Evolutionary conservation across 352 stramenopile genomes (phyloP).

Genomic region (Globisporangium megalacanthum): DNA sequence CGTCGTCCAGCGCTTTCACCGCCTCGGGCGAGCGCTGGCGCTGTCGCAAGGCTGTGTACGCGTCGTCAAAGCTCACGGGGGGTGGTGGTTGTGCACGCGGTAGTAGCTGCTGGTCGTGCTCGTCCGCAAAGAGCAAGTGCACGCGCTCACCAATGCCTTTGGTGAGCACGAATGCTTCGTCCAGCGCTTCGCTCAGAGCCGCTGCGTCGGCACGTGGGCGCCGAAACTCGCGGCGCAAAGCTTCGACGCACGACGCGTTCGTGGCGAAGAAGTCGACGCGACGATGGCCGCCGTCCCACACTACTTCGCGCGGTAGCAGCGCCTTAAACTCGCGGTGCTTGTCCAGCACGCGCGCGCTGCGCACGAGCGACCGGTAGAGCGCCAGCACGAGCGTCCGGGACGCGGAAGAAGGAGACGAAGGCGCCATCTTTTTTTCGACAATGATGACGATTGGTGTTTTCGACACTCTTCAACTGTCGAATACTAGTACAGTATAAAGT

Average conservation of each 20-base stretch:
- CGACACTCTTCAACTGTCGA: too few species aligned
- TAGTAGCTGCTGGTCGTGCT: slow-evolving; percentile 36
- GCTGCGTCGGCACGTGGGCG: slow-evolving; percentile 3
- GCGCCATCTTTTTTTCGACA: background rate
- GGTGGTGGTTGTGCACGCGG: slow-evolving; percentile 22
- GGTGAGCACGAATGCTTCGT: slow-evolving; percentile 62
- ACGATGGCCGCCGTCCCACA: slow-evolving; percentile 39
- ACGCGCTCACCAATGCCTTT: slow-evolving; percentile 61
- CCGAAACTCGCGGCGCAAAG: slow-evolving; percentile 51
- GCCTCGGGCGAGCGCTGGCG: slow-evolving; percentile 16
- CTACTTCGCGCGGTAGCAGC: slow-evolving; percentile 52
- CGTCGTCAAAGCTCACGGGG: slow-evolving; percentile 37
- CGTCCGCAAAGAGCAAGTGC: slow-evolving; percentile 50
- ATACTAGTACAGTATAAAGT: too few species aligned
- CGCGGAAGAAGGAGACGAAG: slow-evolving; percentile 14
- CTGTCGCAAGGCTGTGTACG: slow-evolving; percentile 41
- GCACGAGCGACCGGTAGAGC: slow-evolving; percentile 68
- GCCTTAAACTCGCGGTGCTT: slow-evolving; percentile 57
- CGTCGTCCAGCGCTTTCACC: slow-evolving; percentile 27
- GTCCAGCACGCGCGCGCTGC: slow-evolving; percentile 63
- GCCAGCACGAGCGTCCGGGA: slow-evolving; percentile 51
- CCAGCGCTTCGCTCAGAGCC: slow-evolving; percentile 31
- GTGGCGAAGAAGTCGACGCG: slow-evolving; percentile 61
- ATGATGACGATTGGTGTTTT: background rate
- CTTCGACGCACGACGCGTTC: slow-evolving; percentile 43